Base-by-base conservation (phyloP, 164 flowering plant genomes). In the Tetrastigma voinierianum region DNA sequence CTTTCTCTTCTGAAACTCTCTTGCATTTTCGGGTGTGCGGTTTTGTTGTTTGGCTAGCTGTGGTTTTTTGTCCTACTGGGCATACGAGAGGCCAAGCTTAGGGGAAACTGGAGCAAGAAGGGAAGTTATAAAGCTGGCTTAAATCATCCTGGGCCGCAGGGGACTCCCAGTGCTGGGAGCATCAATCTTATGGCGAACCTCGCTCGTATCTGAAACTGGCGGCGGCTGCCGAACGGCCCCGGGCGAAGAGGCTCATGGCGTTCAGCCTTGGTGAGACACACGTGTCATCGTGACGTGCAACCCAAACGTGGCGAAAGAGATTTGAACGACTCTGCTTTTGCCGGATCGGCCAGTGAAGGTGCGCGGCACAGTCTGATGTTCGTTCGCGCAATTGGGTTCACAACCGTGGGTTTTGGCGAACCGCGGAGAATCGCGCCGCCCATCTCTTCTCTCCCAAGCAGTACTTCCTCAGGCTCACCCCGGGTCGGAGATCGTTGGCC, bases 301-400 rank as follows among this genome's bases (percentile, higher is more conserved):
- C 49, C 85, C 90, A 0, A 80, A 79, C 45, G 81, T 80, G 0
- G 89, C 93, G 0, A 74, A 70, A 21, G 90, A 88, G 57, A 84
- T 88, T 61, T 88, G 11, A 76, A 67, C 76, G 71, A 82, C 65
- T 57, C 86, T 0, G 80, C 51, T 7, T 84, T 88, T 53, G 81
- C 86, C n/a, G 2, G 86, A 83, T 49, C 80, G 93, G 0, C 93
- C 93, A 9, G 67, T 78, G 10, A 83, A 86, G 58, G 84, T 82
- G 32, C 83, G 89, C 8, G 93, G 4, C 75, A 80, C 62, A 44
- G 76, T 14, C 66, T 86, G 20, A 76, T 87, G 86, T 87, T 87
- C 77, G 71, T 77, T 63, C 55, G 93, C n/a, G 87, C 93, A 0
- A 86, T 88, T 14, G 93, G 93, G n/a, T 88, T 88, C 72, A 88